Base-by-base conservation (phyloP, 192 early-diverging fungal species). In the Chytriomyces hyalinus region DNA sequence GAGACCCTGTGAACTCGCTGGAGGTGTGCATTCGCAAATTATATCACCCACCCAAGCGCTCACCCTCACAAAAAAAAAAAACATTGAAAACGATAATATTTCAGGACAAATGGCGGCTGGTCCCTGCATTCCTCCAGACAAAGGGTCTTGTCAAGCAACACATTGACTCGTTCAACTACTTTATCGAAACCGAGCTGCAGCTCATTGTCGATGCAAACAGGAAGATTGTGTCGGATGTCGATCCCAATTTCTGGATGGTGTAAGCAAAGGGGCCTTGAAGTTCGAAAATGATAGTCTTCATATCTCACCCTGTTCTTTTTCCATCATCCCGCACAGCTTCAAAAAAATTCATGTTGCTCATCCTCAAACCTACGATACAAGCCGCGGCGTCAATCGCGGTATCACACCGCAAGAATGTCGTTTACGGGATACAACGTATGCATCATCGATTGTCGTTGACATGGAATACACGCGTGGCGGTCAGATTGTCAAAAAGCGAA, bases 151-250 rank as follows among this genome's bases (percentile, higher is more conserved):
- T 99, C 65, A 98, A 98, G 83, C 98, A 99, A 82, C 98, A 99
- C 81, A 91, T 98, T 73, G 98, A 99, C 83, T 99, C 98, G 7
- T 99, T 97, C 85, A 97, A 99, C 86, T 98, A 97, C 81, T 99
- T 98, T 87, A 88, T 99, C 71, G 92, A 98, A 75, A 92, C 93
- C 6, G 98, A 96, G 65, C 83, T 99, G 69, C 92, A 95, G 81
- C 93, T 96, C 77, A 99, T 99, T 71, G 89, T 99, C 71, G 85
- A 91, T 78, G 94, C 97, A 8, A 99, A 97, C 83, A 90, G 92
- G 77, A 90, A 90, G 70, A 91, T 99, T 26, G 92, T 89, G 7
- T 95, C 93, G 3, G 98, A 99, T 79, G 92, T 97, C 0, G 96
- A 99, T 80, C 95, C 95, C 26, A 75, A 88, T 64, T 99, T 99